phyloP scores from a whole-genome alignment of 805 yeast genomes.

The Soucietia sequanensis region DNA sequence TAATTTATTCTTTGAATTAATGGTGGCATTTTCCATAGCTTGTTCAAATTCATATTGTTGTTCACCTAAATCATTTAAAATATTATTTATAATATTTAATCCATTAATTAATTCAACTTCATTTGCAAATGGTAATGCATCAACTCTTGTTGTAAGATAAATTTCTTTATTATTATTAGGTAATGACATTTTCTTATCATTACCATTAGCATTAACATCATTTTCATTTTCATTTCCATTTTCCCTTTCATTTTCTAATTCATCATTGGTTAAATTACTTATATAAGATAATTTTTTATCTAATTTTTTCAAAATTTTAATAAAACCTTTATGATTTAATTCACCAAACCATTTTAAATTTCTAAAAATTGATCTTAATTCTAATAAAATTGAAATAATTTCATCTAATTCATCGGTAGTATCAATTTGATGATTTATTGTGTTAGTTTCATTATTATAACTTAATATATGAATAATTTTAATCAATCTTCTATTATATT shows the following conservation, averaged over 20 bases:
- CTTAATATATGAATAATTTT: slow-evolving; percentile 40
- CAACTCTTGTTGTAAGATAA: slow-evolving; percentile 60
- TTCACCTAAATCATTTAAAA: slow-evolving; percentile 52
- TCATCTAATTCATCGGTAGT: slow-evolving; percentile 43
- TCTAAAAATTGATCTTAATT: slow-evolving; percentile 70
- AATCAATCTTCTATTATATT: slow-evolving; percentile 68
- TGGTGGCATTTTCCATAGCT: not conserved
- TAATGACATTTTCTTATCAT: slow-evolving; percentile 14
- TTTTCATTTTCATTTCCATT: too few species aligned
- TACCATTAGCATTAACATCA: slow-evolving; percentile 5
- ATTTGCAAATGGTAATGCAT: slow-evolving; percentile 75
- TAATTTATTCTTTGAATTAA: not conserved
- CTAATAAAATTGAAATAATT: slow-evolving; percentile 56
- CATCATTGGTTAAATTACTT: slow-evolving; percentile 19
- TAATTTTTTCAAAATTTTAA: slow-evolving; percentile 83
- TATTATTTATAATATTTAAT: slow-evolving; percentile 51
- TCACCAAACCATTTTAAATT: slow-evolving; percentile 94
- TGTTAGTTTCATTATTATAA: slow-evolving; percentile 16
- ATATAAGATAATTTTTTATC: slow-evolving; percentile 64
- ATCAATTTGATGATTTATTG: slow-evolving; percentile 30
- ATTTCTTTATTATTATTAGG: slow-evolving; percentile 36
- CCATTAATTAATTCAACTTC: slow-evolving; percentile 57
- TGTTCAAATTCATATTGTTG: slow-evolving; percentile 6
- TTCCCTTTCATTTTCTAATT: too few species aligned
- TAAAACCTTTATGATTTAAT: slow-evolving; percentile 84